phyloP scores from a whole-genome alignment of 805 yeast species.

The Candida loeiensis region DNA sequence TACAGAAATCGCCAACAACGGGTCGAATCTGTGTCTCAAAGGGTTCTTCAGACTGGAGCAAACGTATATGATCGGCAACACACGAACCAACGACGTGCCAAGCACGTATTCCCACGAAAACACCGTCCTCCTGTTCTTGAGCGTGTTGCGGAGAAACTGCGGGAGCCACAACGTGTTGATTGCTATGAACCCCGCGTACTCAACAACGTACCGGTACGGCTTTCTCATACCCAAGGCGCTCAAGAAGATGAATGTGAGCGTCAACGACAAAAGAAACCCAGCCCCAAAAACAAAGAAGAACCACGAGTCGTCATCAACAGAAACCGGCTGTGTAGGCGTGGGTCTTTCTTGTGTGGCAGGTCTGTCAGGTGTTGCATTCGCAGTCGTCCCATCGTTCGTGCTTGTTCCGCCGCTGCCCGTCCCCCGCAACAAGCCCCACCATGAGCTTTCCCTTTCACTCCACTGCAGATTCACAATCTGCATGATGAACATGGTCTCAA shows the following conservation, averaged over 20 bases:
- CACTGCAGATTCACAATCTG: constrained; percentile 65
- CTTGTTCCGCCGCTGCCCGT: constrained; percentile 32
- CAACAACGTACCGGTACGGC: constrained; percentile 51
- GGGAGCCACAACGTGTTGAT: constrained; percentile 84
- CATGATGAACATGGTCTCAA: constrained; percentile 72
- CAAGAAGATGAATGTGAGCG: constrained; percentile 41
- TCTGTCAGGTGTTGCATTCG: constrained; percentile 11
- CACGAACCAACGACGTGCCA: constrained; percentile 60
- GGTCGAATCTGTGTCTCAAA: constrained; percentile 66
- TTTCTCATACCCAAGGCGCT: constrained; percentile 46
- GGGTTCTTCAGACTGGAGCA: constrained; percentile 54
- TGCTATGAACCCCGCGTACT: constrained; percentile 47
- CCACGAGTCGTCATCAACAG: constrained; percentile 19
- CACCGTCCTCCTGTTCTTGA: constrained; percentile 61
- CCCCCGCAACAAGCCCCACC: constrained; percentile 67
- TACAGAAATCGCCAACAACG: constrained; percentile 44
- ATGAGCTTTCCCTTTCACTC: constrained; percentile 64
- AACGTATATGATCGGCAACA: constrained; percentile 64
- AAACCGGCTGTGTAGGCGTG: constrained; percentile 11
- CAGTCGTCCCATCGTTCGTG: constrained; percentile 8
- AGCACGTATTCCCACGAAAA: constrained; percentile 74
- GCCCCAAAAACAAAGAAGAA: constrained; percentile 26
- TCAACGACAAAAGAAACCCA: constrained; percentile 26
- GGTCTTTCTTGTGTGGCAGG: constrained; percentile 11
- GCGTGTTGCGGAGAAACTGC: constrained; percentile 74